A percentile compares a stretch with the other conserved stretches of the same genome.
Evolutionary conservation across 768 basidiomycete species (phyloP).

Genomic region (Boletus huronensis): DNA sequence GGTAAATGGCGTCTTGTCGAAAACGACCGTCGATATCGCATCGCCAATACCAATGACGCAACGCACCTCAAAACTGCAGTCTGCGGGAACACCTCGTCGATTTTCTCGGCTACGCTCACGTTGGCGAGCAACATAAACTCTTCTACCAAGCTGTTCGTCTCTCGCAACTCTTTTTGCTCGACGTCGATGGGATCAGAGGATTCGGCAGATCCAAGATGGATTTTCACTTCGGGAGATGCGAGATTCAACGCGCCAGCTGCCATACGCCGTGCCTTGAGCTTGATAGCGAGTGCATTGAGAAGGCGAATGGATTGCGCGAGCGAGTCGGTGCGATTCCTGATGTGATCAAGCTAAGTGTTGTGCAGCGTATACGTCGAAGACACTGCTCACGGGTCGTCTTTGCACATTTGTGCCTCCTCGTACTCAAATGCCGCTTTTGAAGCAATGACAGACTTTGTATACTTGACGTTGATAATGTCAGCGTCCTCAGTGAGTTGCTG

Average conservation of each 20-base stretch:
- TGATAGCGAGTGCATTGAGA: constrained; percentile 80
- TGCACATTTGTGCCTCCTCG: constrained; percentile 90
- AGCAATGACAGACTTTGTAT: constrained; percentile 94
- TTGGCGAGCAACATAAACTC: constrained; percentile 99
- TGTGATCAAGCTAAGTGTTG: not conserved
- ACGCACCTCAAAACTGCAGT: constrained; percentile 84
- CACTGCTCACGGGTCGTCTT: constrained; percentile 78
- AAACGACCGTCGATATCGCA: not conserved
- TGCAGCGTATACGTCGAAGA: not conserved
- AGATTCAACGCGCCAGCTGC: constrained; percentile 95
- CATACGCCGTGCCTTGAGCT: constrained; percentile 85
- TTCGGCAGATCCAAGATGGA: constrained; percentile 89
- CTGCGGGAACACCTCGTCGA: constrained; percentile 92
- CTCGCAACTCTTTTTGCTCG: constrained; percentile 86
- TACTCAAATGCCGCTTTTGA: constrained; percentile 97
- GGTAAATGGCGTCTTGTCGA: constrained; percentile 77
- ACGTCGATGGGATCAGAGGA: constrained; percentile 96
- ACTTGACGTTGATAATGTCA: constrained; percentile 85
- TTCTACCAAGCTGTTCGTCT: constrained; percentile 96
- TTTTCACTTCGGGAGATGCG: constrained; percentile 97
- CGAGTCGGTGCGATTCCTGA: constrained; percentile 71
- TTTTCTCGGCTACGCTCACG: constrained; percentile 86
- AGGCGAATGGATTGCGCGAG: constrained; percentile 84
- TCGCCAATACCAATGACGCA: constrained; percentile 10
- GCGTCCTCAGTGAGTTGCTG: constrained; percentile 90